Evolutionary conservation across 768 basidiomycete genomes (phyloP).

Genomic region (Piloderma croceum): DNA sequence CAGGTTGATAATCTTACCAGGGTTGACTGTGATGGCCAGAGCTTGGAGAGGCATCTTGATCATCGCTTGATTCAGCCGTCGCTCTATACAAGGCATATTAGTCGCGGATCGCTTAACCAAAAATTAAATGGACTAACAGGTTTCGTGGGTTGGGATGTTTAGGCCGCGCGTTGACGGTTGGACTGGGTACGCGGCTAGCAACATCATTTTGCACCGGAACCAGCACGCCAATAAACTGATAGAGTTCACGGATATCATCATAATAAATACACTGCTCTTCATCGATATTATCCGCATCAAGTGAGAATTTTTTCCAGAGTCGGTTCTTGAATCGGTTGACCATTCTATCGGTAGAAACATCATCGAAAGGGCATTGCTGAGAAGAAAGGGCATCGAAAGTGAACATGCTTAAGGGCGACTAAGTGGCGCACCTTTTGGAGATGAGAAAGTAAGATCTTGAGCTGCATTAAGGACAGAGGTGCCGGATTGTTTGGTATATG

Average conservation of each 20-base stretch:
- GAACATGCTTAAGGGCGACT: too few species aligned
- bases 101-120: too few species aligned
- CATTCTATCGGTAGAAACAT: constrained; percentile 32
- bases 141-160: too few species aligned
- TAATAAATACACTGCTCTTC: not conserved
- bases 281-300: not conserved
- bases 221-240: not conserved
- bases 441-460: constrained; percentile 22
- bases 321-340: constrained; percentile 30
- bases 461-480: constrained; percentile 12
- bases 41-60: too few species aligned
- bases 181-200: too few species aligned
- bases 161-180: too few species aligned
- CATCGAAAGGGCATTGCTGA: constrained; percentile 33
- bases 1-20: too few species aligned
- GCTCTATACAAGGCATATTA: too few species aligned
- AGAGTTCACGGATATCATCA: not conserved
- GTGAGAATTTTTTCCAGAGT: constrained; percentile 28
- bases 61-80: too few species aligned
- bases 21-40: too few species aligned
- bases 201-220: too few species aligned
- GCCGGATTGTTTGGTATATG: constrained; percentile 67
- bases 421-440: constrained; percentile 23
- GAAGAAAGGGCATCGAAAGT: not conserved
- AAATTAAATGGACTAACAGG: too few species aligned